Base-by-base conservation (phyloP, 1,139 yeast species). In the Blastobotrys niveus region DNA sequence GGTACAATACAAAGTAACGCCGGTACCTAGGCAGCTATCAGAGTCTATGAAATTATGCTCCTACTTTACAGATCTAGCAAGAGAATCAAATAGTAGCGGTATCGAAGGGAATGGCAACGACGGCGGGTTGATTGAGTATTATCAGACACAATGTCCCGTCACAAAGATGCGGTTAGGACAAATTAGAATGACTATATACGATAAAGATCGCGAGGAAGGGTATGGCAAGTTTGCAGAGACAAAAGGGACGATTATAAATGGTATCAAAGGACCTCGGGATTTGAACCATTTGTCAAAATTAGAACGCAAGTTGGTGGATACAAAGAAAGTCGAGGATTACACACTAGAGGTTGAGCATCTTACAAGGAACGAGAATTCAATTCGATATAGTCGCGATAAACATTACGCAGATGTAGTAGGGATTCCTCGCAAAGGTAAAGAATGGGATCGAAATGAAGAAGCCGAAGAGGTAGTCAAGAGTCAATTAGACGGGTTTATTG, bases 51-150 rank as follows among this genome's bases (percentile, higher is more conserved):
- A 55, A 2, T 33, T 61, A 3, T 59, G 58, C 48, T 44, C 51
- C 5, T 49, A 56, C 31, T 45, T 64, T 38, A 41, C 49, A 10
- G 31, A 48, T 14, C 34, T 51, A 8, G 53, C n/a, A n/a, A n/a
- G n/a, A n/a, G n/a, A n/a, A n/a, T n/a, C n/a, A n/a, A n/a, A n/a
- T n/a, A n/a, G n/a, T n/a, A n/a, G n/a, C n/a, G n/a, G n/a, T n/a
- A n/a, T n/a, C n/a, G n/a, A n/a, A n/a, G n/a, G n/a, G n/a, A n/a
- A n/a, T n/a, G n/a, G n/a, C n/a, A n/a, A n/a, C n/a, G n/a, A n/a
- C n/a, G n/a, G n/a, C n/a, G n/a, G n/a, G n/a, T 64, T 22, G 52
- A n/a, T 64, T n/a, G 60, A 60, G 35, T 64, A 60, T 49, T 53
- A 55, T 15, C 65, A 62, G 46, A 55, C 55, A 8, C 48, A 55